Base-by-base conservation (phyloP, 306 rosid species). In the Cucurbita pepo region DNA sequence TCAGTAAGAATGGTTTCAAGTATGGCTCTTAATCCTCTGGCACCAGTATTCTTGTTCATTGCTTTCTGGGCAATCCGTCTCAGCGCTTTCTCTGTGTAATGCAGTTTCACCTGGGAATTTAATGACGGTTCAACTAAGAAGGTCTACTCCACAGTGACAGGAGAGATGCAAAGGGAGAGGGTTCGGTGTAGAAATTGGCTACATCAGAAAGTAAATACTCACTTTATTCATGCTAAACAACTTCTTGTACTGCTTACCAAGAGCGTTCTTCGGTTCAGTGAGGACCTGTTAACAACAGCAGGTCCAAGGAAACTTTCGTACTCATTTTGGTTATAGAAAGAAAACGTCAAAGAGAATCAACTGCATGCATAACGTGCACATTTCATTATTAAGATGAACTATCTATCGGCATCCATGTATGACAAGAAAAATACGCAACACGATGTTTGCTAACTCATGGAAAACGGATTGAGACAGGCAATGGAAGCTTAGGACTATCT, bases 191-290 rank as follows among this genome's bases (percentile, higher is more conserved):
- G 16, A 72, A 48, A 58, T 48, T 21, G 11, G 3, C 30, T 14
- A 53, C 9, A n/a, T 53, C 69, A 47, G 69, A 62, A 78, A 76
- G 4, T 61, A 71, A 75, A 8, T 57, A 71, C 94, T 93, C 83
- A 93, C 98, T 56, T 88, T 79, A 71, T 93, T 93, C 96, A 93
- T 88, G 80, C 91, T 81, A 74, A 93, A 87, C 78, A 93, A 79
- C 76, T 90, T 93, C 90, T 87, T 87, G 95, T 86, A 93, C 85
- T 93, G 98, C 85, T 86, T 90, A 40, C 97, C 90, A 71, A 93
- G 97, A 77, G 98, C 97, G 71, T 93, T 89, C 82, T 88, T 93
- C 8, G 98, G 98, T 85, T 88, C 90, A 9, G 85, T 87, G 62
- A 93, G 96, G 76, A 93, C 96, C 98, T 93, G 85, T 69, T 30